Conservation (phyloP, 2,329 filamentous ascomycete species). For the Nemania sp. region DNA sequence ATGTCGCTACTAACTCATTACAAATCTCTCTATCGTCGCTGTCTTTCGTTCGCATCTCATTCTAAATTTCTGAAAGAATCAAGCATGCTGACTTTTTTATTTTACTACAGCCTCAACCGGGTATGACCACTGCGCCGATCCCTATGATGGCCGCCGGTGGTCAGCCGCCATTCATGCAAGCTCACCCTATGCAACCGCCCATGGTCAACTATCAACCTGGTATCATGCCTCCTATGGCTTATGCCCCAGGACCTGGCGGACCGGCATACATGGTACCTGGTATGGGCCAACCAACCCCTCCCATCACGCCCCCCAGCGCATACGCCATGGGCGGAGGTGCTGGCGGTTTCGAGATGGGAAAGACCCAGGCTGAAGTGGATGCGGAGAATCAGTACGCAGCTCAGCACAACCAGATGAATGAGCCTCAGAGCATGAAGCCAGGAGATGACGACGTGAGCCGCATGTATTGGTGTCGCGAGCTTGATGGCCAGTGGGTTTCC, state of each 20-base stretch:
- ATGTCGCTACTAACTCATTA: slow-evolving; percentile 10
- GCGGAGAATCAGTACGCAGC: slow-evolving; percentile 55
- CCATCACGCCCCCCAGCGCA: slow-evolving; percentile 5
- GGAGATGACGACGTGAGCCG: slow-evolving; percentile 63
- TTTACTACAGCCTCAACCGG: slow-evolving; percentile 29
- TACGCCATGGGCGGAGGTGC: slow-evolving; percentile 18
- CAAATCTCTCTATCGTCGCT: not conserved
- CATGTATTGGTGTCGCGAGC: slow-evolving; percentile 65
- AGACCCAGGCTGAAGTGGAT: slow-evolving; percentile 53
- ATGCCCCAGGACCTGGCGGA: not conserved
- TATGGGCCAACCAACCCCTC: slow-evolving; percentile 16
- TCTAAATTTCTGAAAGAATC: not conserved
- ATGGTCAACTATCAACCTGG: slow-evolving; percentile 15
- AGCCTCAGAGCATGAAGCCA: slow-evolving; percentile 67
- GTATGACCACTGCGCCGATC: slow-evolving; percentile 33
- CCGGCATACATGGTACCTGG: slow-evolving; percentile 14
- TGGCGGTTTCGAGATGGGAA: slow-evolving; percentile 45
- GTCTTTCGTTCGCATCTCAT: not conserved
- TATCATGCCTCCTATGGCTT: slow-evolving; percentile 14
- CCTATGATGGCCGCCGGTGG: slow-evolving; percentile 27
- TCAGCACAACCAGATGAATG: slow-evolving; percentile 54
- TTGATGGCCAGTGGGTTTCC: slow-evolving; percentile 63
- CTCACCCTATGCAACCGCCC: slow-evolving; percentile 6
- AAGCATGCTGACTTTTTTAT: slow-evolving; percentile 30
- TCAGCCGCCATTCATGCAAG: slow-evolving; percentile 28